Percentiles rank a stretch among this genome's conserved stretches.
These are phyloP conservation scores for Xerocomellus dryophilus DNA, from an alignment of 768 basidiomycete genomes.

Conservation along the genomic window DNA sequence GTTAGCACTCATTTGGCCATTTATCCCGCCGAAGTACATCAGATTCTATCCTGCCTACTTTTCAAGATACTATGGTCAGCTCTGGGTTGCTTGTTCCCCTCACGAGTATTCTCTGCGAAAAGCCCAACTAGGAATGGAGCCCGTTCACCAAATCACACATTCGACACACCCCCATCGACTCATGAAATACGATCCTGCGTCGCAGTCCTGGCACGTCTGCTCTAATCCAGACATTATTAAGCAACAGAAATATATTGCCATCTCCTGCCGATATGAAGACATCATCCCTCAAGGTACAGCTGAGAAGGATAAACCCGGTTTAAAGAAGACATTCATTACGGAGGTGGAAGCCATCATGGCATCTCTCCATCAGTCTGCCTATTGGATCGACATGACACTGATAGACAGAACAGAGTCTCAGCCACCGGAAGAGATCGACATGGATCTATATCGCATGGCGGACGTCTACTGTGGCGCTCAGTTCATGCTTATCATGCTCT, in stretches of 20 bases:
- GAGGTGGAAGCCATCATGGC: neutral
- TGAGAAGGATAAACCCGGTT: neutral
- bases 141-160: constrained; percentile 9
- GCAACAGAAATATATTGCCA: constrained; percentile 14
- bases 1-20: constrained; percentile 16
- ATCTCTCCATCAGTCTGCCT: constrained; percentile 15
- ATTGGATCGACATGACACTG: constrained; percentile 22
- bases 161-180: constrained; percentile 17
- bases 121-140: neutral
- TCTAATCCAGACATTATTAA: neutral
- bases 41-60: constrained; percentile 17
- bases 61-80: constrained; percentile 19
- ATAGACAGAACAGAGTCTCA: neutral
- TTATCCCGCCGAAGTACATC: neutral
- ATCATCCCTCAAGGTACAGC: neutral
- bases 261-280: constrained; percentile 20
- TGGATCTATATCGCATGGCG: constrained; percentile 25
- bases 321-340: neutral
- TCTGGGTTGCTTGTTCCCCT: constrained; percentile 24
- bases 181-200: constrained; percentile 6
- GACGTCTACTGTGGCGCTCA: constrained; percentile 20
- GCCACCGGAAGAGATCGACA: constrained; percentile 2
- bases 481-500: constrained; percentile 26
- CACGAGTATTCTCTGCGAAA: constrained; percentile 20
- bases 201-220: constrained; percentile 1